Evolutionary conservation across 768 basidiomycete species (phyloP), one percentile per base, ranked within the genome.

Genomic region (Pluteus cervinus): DNA sequence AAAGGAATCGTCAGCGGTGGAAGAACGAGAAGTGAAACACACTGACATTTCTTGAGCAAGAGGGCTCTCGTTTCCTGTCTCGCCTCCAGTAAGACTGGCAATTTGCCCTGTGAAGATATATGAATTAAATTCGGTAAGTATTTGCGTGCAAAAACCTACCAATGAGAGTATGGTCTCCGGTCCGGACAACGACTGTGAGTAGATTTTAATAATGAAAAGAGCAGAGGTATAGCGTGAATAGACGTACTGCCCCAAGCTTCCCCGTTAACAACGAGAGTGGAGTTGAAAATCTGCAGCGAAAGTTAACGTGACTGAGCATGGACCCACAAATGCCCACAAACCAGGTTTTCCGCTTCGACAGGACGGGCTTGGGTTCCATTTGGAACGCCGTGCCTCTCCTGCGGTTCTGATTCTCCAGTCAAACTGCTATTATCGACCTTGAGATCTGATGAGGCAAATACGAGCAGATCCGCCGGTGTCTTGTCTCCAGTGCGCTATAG

Each of bases 391-490:
- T 53, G 53, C 4, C 81, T 70, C 45, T 80, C 79, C 51, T 81
- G 79, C 1, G 81, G 77, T 49, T 81, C 79, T 1, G 79, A 79
- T 53, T 83, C 81, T 39, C 81, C 81, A 0, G 79, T 81, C 29
- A 83, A 59, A 55, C 75, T 80, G 42, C 78, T 80, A 48, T 81
- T 81, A 55, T 83, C 81, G 32, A 83, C 71, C 52, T 81, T 83
- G 37, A 83, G 58, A 45, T 83, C 81, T 5, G 70, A 70, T 1
- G 76, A 53, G 3, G 74, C 66, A 49, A 80, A 78, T 10, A 83
- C 39, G 25, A 81, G 52, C 32, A 81, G 56, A 54, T 83, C 81
- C 7, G 81, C 81, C 0, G 81, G 81, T 5, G 79, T 81, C 61
- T 83, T 83, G 57, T 81, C 79, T 24, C 81, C 81, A 33, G 63